A percentile compares a stretch with the other conserved stretches of the same genome.
phyloP scores from a whole-genome alignment of 768 basidiomycete species.

The Mycena venus region DNA sequence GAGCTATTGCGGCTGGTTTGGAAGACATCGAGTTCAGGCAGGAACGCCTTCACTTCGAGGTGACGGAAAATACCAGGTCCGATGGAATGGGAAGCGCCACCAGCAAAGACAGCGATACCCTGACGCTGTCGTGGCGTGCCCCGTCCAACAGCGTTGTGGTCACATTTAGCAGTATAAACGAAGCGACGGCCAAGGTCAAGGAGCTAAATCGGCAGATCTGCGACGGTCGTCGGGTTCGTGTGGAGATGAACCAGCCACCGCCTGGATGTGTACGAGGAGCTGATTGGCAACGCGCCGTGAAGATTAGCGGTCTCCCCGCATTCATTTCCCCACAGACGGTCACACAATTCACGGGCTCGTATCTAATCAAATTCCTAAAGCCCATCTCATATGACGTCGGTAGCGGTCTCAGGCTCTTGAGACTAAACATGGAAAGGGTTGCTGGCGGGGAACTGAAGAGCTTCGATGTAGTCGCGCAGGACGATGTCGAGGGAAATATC shows the following conservation, averaged over 20 bases:
- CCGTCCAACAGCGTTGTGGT: conserved; percentile 64
- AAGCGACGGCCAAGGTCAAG: conserved; percentile 50
- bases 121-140: conserved; percentile 65
- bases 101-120: conserved; percentile 48
- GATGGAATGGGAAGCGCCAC: conserved; percentile 58
- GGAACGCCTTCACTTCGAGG: conserved; percentile 56
- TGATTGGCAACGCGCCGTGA: conserved; percentile 52
- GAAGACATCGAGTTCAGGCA: conserved; percentile 65
- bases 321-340: conserved; percentile 41
- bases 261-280: conserved; percentile 40
- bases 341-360: conserved; percentile 46
- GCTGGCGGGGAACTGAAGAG: conserved; percentile 33
- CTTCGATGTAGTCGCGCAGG: conserved; percentile 42
- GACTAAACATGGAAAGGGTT: conserved; percentile 36
- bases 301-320: conserved; percentile 57
- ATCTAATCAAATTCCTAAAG: conserved; percentile 34
- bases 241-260: conserved; percentile 57
- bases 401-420: conserved; percentile 38
- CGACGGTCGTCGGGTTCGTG: conserved; percentile 61
- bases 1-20: conserved; percentile 56
- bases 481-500: conserved; percentile 47
- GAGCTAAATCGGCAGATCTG: conserved; percentile 52
- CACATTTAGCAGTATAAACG: conserved; percentile 50
- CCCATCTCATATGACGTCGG: conserved; percentile 37
- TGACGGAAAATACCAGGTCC: conserved; percentile 52